A percentile compares a stretch with the other conserved stretches of the same genome.
Evolutionary conservation across 139 green algal genomes (phyloP).

Genomic region (Coccomyxa sp.): DNA sequence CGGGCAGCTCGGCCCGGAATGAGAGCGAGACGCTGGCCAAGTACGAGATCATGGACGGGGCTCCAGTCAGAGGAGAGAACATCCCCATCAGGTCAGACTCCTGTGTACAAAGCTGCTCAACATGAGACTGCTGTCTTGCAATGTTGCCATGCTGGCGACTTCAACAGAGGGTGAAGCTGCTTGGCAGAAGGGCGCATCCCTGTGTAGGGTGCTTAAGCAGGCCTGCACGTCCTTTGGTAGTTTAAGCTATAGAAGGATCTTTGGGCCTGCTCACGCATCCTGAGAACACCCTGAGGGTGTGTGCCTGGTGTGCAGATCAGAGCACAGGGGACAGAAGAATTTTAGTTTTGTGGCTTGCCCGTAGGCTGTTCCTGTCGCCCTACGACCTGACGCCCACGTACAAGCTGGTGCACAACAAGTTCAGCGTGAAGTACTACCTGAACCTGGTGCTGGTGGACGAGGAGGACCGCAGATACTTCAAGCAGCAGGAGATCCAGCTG

Average conservation of each 20-base stretch:
- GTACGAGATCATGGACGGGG: slow-evolving; percentile 99
- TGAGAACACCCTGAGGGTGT: too few relatives aligned
- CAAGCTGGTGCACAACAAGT: slow-evolving; percentile 93
- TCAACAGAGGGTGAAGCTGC: too few relatives aligned
- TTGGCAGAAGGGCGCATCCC: too few relatives aligned
- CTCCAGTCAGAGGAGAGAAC: slow-evolving; percentile 85
- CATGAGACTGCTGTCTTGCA: too few relatives aligned
- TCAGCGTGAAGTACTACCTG: slow-evolving; percentile 95
- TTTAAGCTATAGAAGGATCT: too few relatives aligned
- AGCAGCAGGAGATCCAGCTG: slow-evolving; percentile 89
- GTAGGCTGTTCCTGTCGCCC: slow-evolving; percentile 87
- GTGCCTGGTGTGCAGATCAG: too few relatives aligned
- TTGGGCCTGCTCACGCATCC: too few relatives aligned
- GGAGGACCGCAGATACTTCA: slow-evolving; percentile 96
- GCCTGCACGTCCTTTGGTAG: too few relatives aligned
- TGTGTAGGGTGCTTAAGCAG: too few relatives aligned
- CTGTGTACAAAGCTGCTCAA: too few relatives aligned
- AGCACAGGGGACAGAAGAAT: too few relatives aligned
- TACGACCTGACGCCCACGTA: slow-evolving; percentile 96
- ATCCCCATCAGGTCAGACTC: slow-evolving; percentile 76
- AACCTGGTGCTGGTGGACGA: slow-evolving; percentile 99
- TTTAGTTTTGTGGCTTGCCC: background rate
- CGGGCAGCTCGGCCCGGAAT: slow-evolving; percentile 66
- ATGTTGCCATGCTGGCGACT: too few relatives aligned
- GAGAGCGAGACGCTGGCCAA: slow-evolving; percentile 97